These are phyloP conservation scores for Plasmodium falciparum DNA, from an alignment of 169 alveolate species.

Conservation along the genomic window DNA sequence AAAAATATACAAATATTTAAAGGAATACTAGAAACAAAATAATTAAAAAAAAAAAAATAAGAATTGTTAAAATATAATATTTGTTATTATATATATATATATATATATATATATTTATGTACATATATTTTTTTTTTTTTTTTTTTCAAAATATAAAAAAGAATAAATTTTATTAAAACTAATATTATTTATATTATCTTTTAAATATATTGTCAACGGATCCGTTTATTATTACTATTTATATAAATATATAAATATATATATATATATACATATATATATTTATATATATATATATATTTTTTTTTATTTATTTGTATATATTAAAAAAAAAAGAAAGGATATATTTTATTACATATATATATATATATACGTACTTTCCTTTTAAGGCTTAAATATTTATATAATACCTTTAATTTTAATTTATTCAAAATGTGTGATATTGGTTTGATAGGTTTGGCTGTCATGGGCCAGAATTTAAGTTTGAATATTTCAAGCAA, in stretches of 20 bases:
- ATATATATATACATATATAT: slow-evolving; percentile 1
- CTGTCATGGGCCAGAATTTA: slow-evolving; percentile 90
- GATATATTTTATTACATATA: background rate
- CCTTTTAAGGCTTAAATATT: background rate
- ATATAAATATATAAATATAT: background rate
- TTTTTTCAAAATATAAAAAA: too few species aligned
- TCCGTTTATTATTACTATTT: background rate
- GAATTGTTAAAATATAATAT: too few species aligned
- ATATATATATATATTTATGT: too few species aligned
- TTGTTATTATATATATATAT: too few species aligned
- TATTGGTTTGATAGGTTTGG: slow-evolving; percentile 88
- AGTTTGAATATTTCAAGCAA: slow-evolving; percentile 84
- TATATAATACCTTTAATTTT: background rate
- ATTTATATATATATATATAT: background rate
- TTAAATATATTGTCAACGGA: too few species aligned
- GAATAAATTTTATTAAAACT: too few species aligned
- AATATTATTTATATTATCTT: too few species aligned
- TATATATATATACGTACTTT: background rate
- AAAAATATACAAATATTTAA: too few species aligned
- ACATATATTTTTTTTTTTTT: too few species aligned
- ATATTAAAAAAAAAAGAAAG: too few species aligned
- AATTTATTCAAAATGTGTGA: slow-evolving; percentile 77
- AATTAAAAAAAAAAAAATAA: too few species aligned
- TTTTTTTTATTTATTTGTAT: background rate
- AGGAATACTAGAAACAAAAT: too few species aligned